Percentiles rank a stretch among this genome's conserved stretches.
These are phyloP conservation scores for Mycena citricolor DNA, from an alignment of 1,284 basidiomycete species.

Conservation along the genomic window DNA sequence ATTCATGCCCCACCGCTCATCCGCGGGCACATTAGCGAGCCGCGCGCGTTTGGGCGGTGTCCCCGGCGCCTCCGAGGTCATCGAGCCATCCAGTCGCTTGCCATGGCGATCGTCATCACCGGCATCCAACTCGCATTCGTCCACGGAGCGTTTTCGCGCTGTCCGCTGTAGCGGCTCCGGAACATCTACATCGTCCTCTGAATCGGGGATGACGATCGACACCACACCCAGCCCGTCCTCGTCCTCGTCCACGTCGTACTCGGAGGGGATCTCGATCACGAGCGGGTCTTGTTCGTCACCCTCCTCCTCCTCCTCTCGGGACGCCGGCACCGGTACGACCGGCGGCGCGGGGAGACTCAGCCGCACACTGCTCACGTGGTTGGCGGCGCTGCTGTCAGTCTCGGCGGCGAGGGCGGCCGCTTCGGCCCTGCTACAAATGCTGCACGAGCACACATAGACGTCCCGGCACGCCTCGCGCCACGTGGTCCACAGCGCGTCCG, in stretches of 20 bases:
- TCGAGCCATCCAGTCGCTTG: conserved; percentile 5
- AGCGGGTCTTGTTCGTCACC: background rate
- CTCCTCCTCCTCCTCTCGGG: background rate
- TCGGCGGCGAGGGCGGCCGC: conserved; percentile 37
- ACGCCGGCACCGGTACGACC: conserved; percentile 5
- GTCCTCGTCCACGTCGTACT: conserved; percentile 9
- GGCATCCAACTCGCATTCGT: conserved; percentile 29
- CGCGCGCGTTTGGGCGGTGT: conserved; percentile 37
- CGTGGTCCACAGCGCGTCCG: conserved; percentile 32
- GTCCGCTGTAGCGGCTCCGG: conserved; percentile 8
- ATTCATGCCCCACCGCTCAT: conserved; percentile 12
- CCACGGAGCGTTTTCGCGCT: conserved; percentile 26
- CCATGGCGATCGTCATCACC: conserved; percentile 9
- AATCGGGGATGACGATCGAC: conserved; percentile 5
- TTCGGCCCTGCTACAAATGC: conserved; percentile 55
- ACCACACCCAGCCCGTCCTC: conserved; percentile 11
- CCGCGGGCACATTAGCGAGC: conserved; percentile 9
- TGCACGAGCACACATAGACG: conserved; percentile 68
- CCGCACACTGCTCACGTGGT: conserved; percentile 37
- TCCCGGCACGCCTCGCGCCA: conserved; percentile 74
- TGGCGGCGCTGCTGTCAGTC: conserved; percentile 36
- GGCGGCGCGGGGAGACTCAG: conserved; percentile 22
- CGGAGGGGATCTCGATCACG: conserved; percentile 12
- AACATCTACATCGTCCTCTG: conserved; percentile 13
- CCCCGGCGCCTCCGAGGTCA: conserved; percentile 21